phyloP scores from a whole-genome alignment of 805 yeast genomes.

The Teunomyces cretensis region DNA sequence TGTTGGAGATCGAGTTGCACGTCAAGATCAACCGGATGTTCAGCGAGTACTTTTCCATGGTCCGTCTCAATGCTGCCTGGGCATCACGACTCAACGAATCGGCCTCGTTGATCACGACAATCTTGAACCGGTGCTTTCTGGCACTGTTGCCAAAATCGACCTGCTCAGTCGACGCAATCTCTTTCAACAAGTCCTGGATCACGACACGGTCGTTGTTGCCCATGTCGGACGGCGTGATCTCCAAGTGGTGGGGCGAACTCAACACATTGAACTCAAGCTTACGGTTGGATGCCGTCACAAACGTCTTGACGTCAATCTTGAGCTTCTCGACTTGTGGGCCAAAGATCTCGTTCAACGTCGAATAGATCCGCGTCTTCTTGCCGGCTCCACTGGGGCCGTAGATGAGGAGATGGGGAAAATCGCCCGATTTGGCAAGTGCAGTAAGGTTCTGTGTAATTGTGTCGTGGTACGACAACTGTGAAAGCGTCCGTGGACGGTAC shows the following conservation, averaged over 20 bases:
- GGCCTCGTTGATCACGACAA: slow-evolving; percentile 88
- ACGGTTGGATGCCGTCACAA: slow-evolving; percentile 68
- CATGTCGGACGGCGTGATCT: slow-evolving; percentile 95
- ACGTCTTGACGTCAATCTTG: slow-evolving; percentile 86
- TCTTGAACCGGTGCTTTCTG: slow-evolving; percentile 61
- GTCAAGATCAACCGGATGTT: slow-evolving; percentile 82
- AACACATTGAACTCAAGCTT: slow-evolving; percentile 90
- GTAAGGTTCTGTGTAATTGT: slow-evolving; percentile 61
- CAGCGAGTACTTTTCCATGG: slow-evolving; percentile 92
- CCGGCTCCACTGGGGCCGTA: slow-evolving; percentile 99
- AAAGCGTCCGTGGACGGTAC: slow-evolving; percentile 73
- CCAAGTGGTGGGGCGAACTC: slow-evolving; percentile 88
- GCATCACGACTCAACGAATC: slow-evolving; percentile 89
- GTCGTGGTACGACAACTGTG: slow-evolving; percentile 63
- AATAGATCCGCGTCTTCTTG: slow-evolving; percentile 87
- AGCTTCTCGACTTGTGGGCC: slow-evolving; percentile 77
- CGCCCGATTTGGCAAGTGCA: slow-evolving; percentile 67
- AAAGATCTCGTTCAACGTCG: slow-evolving; percentile 74
- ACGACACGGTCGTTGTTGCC: slow-evolving; percentile 95
- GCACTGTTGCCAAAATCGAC: slow-evolving; percentile 68
- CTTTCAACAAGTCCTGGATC: slow-evolving; percentile 90
- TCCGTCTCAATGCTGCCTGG: slow-evolving; percentile 91
- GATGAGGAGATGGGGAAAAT: slow-evolving; percentile 87
- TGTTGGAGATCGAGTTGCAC: slow-evolving; percentile 87
- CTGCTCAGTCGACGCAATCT: slow-evolving; percentile 92